Evolutionary conservation across 2,329 filamentous ascomycete genomes (phyloP), one percentile per base, ranked within the genome.

Genomic region (Colletotrichum sp.): DNA sequence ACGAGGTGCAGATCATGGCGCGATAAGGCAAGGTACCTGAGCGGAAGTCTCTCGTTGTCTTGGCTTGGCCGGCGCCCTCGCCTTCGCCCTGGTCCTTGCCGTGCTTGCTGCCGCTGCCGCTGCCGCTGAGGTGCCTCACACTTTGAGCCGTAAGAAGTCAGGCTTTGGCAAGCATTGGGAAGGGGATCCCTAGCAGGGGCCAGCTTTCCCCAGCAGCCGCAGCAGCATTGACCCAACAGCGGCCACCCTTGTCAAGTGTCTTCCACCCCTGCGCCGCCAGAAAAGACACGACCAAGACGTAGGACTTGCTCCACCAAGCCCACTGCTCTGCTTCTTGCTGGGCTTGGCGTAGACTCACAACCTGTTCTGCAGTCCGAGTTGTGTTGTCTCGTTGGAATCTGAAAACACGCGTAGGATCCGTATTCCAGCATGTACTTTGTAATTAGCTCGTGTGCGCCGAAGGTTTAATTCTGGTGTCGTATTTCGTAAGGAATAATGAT

Each of bases 1-100:
- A 73, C 63, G 63, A 72, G 56, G 56, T 73, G 73, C 63, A 73
- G 73, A 75, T 75, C 63, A 75, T 52, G 69, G 73, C 73, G 73
- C 69, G 73, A 75, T 75, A 75, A 75, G 73, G 63, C 56, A 73
- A 73, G 48, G 72, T 62, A 73, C 73, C 69, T 75, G 55, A 7
- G 18, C 73, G 62, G 63, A 75, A 73, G 73, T 67, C 68, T 55
- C 62, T 74, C 66, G 13, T 48, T 74, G 5, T 64, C 62, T 69
- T 62, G 65, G 43, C 71, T 55, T 56, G 38, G 34, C 52, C 63
- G 21, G 34, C 61, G 61, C 61, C 61, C 30, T 63, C 61, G 61
- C 61, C 61, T 38, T 63, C 34, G 34, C 63, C 68, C 48, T 66
- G 72, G 34, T 61, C 63, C 69, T 67, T 38, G 30, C 48, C 26